Conservation (phyloP, 192 early-diverging fungal genomes). For the Thoreauomyces humboldtii region DNA sequence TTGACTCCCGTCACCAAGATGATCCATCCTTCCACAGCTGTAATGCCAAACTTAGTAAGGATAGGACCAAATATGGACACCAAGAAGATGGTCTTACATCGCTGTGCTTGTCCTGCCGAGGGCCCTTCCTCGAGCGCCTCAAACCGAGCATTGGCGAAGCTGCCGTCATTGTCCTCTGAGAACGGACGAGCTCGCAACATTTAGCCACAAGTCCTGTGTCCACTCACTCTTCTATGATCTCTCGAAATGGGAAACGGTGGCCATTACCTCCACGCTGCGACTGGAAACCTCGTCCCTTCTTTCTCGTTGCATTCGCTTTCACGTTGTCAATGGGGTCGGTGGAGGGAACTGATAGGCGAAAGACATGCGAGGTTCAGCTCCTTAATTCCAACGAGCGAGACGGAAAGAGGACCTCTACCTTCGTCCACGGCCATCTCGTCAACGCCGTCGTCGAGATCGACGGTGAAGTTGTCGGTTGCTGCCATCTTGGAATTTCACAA, state of each 20-base stretch:
- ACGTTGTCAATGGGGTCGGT: constrained; percentile 21
- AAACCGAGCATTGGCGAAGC: constrained; percentile 20
- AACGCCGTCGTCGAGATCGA: constrained; percentile 44
- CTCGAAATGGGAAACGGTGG: too few relatives aligned
- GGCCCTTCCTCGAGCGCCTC: constrained; percentile 40
- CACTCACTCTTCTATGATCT: too few relatives aligned
- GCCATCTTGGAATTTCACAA: constrained; percentile 4
- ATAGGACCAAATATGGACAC: not conserved
- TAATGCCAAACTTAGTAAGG: not conserved
- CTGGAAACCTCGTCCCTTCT: constrained; percentile 50
- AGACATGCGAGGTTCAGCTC: not conserved
- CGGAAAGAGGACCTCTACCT: constrained; percentile 1
- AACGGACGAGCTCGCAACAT: too few relatives aligned
- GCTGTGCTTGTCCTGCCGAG: constrained; percentile 34
- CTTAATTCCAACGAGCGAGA: not conserved
- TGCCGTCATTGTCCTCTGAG: not conserved
- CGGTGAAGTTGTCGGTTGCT: constrained; percentile 28
- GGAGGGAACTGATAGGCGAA: not conserved
- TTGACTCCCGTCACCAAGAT: constrained; percentile 89
- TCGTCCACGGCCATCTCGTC: constrained; percentile 44
- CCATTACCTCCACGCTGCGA: constrained; percentile 27
- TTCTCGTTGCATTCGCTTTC: constrained; percentile 34
- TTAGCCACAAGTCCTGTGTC: too few relatives aligned
- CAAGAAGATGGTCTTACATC: constrained; percentile 45
- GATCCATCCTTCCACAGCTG: constrained; percentile 93